Conservation (phyloP, 176 grass and related monocot genomes). For the Zoysia pacifica region DNA sequence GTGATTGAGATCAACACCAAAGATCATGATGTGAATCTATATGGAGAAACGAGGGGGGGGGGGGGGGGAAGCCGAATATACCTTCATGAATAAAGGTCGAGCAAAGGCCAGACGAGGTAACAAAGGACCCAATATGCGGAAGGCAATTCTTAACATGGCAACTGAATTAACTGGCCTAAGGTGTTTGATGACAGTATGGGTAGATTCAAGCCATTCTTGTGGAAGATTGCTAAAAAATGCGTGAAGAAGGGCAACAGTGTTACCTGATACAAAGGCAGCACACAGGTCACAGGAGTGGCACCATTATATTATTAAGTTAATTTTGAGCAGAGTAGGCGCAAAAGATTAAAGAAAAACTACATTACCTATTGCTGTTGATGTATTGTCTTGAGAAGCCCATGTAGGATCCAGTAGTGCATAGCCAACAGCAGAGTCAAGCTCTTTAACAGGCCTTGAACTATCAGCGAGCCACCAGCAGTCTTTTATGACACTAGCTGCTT, state of each 20-base stretch:
- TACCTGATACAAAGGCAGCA: conserved; percentile 63
- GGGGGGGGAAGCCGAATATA: conserved; percentile 37
- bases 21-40: not conserved
- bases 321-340: conserved; percentile 28
- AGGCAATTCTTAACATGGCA: conserved; percentile 95
- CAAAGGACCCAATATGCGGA: conserved; percentile 94
- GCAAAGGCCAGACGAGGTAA: conserved; percentile 94
- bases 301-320: conserved; percentile 15
- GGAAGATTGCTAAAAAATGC: conserved; percentile 97
- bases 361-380: conserved; percentile 87
- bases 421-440: conserved; percentile 95
- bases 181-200: conserved; percentile 92
- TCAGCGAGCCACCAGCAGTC: conserved; percentile 99
- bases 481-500: conserved; percentile 91
- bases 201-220: conserved; percentile 96
- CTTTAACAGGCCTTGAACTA: conserved; percentile 77
- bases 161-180: conserved; percentile 94
- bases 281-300: conserved; percentile 6
- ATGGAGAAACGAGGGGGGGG: not conserved
- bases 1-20: conserved; percentile 13
- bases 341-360: conserved; percentile 26
- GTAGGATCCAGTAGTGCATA: conserved; percentile 90
- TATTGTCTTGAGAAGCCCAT: conserved; percentile 96
- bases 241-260: conserved; percentile 87
- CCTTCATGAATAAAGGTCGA: conserved; percentile 96